A percentile compares a stretch with the other conserved stretches of the same genome.
phyloP scores from a whole-genome alignment of 345 rosid genomes.

The Nephelium lappaceum region DNA sequence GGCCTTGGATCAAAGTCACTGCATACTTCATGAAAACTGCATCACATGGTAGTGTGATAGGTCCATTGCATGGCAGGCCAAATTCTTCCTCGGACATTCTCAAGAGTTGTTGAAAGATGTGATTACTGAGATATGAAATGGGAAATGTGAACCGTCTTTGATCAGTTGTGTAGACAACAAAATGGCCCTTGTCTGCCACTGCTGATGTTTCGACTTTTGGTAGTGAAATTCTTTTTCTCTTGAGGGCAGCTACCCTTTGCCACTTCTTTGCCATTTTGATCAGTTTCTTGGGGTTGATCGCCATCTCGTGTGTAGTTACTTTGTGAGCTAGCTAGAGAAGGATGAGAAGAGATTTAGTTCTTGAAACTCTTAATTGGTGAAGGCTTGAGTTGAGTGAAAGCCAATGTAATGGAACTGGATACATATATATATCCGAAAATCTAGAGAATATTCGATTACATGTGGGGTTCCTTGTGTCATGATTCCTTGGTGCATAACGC shows the following conservation, averaged over 20 bases:
- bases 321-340: background rate
- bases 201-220: background rate
- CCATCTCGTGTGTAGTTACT: background rate
- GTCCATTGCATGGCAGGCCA: background rate
- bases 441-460: background rate
- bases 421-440: background rate
- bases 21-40: background rate
- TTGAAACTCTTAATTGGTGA: background rate
- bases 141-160: background rate
- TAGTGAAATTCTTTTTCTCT: background rate
- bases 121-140: background rate
- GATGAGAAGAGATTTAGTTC: background rate
- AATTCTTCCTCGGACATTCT: background rate
- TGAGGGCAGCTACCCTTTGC: background rate
- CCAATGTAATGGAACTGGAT: background rate
- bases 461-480: background rate
- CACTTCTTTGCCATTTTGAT: background rate
- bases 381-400: constrained; percentile 2
- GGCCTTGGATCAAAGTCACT: background rate
- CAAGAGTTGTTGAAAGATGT: background rate
- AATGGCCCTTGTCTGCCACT: background rate
- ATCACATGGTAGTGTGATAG: background rate
- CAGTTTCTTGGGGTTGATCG: background rate
- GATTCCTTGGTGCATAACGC: background rate
- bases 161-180: background rate